A percentile compares a stretch with the other conserved stretches of the same genome.
Conservation (phyloP, 2,329 filamentous ascomycete genomes). For the Talaromyces sp. region DNA sequence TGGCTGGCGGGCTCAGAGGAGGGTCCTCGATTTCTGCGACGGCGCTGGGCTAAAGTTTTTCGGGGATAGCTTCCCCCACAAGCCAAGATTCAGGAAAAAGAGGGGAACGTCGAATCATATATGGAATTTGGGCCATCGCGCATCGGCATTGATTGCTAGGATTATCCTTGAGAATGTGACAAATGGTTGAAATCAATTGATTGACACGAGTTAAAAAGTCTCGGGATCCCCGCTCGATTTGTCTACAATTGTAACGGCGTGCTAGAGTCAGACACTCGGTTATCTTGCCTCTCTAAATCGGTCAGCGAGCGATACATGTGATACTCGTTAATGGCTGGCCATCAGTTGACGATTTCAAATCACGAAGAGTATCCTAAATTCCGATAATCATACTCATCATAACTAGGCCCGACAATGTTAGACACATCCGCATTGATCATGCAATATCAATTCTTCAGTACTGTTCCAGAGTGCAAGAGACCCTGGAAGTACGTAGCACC, state of each 20-base stretch:
- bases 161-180: not conserved
- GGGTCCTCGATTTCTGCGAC: not conserved
- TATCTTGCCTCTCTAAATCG: not conserved
- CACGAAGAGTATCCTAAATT: not conserved
- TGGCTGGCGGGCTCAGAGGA: not conserved
- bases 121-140: not conserved
- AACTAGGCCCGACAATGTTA: not conserved
- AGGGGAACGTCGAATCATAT: not conserved
- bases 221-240: not conserved
- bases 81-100: not conserved
- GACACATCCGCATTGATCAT: not conserved
- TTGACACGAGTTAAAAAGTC: not conserved
- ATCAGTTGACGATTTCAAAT: not conserved
- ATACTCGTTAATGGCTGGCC: not conserved
- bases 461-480: not conserved
- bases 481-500: not conserved
- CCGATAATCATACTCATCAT: not conserved
- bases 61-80: conserved; percentile 1
- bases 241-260: not conserved
- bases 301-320: not conserved
- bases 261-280: not conserved
- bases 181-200: not conserved
- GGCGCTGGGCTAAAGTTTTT: not conserved
- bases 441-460: not conserved
- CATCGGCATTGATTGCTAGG: not conserved